Evolutionary conservation across 2,329 filamentous ascomycete genomes (phyloP), one percentile per base, ranked within the genome.

Genomic region (Penicillium sclerotigenum): DNA sequence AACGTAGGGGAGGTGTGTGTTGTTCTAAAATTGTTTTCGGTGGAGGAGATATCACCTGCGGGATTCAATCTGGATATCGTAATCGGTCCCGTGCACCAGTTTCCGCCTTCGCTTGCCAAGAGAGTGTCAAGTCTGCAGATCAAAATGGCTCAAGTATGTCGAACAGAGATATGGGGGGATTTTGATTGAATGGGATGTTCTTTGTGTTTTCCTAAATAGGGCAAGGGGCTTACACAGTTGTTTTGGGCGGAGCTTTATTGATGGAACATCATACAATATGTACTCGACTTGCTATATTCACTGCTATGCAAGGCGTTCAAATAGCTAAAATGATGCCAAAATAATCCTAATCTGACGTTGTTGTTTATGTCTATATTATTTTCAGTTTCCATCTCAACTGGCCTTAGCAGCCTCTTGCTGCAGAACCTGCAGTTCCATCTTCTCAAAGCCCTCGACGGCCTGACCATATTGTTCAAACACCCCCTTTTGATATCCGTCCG

Each of bases 401-500:
- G 54, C 54, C 38, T 54, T 47, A 5, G 46, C 47, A 13, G 57
- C 60, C 45, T 66, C 70, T 56, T 73, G 61, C 68, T 73, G 69
- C 70, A 94, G 72, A 37, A 93, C 83, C 68, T 75, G 75, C 63
- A 77, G 71, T 78, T 96, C 91, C 82, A 93, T 88, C 74, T 81
- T 78, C 66, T 86, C 86, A 75, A 96, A 95, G 0, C 87, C 89
- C 48, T 83, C 82, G 40, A 97, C 73, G 11, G 92, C 88, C 43
- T 81, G 79, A 0, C 89, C 91, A 74, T 97, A 97, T 71, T 77
- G 77, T 72, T 90, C 84, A 76, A 90, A 97, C 2, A 87, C 78
- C 0, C 84, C 88, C 62, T 86, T 76, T 60, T 85, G 81, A 75
- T 92, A 99, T 2, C 94, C 93, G 2, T 88, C 83, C 38, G 88